Conservation (phyloP, 176 grass and related monocot species). For the Ensete glaucum region DNA sequence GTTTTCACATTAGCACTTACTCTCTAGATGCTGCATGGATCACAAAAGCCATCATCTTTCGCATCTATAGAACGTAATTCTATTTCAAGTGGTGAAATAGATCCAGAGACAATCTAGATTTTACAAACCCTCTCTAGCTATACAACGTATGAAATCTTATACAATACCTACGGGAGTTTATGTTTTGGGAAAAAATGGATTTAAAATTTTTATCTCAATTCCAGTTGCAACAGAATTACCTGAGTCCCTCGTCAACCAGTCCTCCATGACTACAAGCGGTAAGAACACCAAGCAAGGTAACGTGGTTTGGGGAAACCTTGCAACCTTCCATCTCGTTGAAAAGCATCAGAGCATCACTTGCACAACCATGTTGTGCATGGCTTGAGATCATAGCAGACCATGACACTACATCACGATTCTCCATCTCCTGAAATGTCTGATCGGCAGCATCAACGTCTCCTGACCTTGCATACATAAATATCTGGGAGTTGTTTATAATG, state of each 20-base stretch:
- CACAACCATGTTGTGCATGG: conserved; percentile 63
- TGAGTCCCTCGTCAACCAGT: conserved; percentile 64
- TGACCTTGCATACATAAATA: conserved; percentile 76
- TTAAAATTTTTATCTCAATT: neutral
- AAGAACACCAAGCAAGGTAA: conserved; percentile 71
- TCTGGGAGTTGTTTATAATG: conserved; percentile 53
- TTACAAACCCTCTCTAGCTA: too few species aligned
- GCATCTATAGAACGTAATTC: too few species aligned
- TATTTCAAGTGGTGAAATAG: too few species aligned
- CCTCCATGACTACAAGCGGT: conserved; percentile 74
- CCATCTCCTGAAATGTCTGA: conserved; percentile 59
- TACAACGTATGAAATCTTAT: neutral
- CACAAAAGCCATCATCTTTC: too few species aligned
- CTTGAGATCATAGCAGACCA: conserved; percentile 75
- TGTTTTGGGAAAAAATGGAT: neutral
- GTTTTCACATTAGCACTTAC: too few species aligned
- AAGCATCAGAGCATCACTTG: conserved; percentile 34
- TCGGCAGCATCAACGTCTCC: conserved; percentile 50
- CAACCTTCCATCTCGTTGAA: conserved; percentile 45
- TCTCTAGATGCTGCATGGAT: too few species aligned
- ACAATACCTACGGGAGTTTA: neutral
- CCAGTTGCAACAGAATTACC: conserved; percentile 14
- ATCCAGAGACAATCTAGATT: too few species aligned
- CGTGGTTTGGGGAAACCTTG: conserved; percentile 43
- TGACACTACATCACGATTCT: conserved; percentile 43